These are phyloP conservation scores for Trichophyton mentagrophytes DNA, from an alignment of 2,329 filamentous ascomycete genomes.

Conservation along the genomic window DNA sequence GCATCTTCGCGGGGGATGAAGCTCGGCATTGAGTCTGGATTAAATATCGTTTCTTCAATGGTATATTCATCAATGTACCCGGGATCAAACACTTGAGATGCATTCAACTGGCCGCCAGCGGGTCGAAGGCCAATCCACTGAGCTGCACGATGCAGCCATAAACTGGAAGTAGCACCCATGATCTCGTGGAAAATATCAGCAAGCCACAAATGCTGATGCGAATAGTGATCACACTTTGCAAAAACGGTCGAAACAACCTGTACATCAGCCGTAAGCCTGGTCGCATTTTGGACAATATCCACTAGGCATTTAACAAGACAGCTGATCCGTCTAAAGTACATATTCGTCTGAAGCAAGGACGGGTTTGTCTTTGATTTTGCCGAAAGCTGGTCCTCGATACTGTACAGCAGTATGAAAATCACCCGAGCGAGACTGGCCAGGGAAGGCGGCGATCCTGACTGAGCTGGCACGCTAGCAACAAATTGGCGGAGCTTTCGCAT, in stretches of 20 bases:
- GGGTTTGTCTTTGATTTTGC: conserved; percentile 16
- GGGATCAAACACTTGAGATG: background rate
- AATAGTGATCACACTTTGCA: conserved; percentile 48
- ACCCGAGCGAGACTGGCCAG: conserved; percentile 26
- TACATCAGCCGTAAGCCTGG: conserved; percentile 42
- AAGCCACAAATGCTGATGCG: conserved; percentile 50
- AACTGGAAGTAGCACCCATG: conserved; percentile 47
- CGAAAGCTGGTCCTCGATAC: conserved; percentile 26
- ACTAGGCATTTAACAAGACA: conserved; percentile 26
- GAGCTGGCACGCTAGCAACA: conserved; percentile 19
- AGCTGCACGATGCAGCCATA: conserved; percentile 55
- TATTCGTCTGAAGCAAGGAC: conserved; percentile 28
- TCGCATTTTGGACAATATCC: conserved; percentile 34
- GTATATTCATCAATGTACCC: conserved; percentile 1
- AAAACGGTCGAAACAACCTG: conserved; percentile 51
- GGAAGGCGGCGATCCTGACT: conserved; percentile 20
- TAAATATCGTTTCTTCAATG: conserved; percentile 38
- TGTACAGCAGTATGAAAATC: conserved; percentile 24
- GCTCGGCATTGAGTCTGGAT: conserved; percentile 42
- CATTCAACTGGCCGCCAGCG: background rate
- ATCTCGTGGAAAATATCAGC: conserved; percentile 55
- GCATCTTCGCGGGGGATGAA: conserved; percentile 62
- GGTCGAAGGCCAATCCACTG: conserved; percentile 61
- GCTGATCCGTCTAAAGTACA: conserved; percentile 27
- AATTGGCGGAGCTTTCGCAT: conserved; percentile 28